Conservation (phyloP, 768 basidiomycete genomes). For the Crepidotus variabilis region DNA sequence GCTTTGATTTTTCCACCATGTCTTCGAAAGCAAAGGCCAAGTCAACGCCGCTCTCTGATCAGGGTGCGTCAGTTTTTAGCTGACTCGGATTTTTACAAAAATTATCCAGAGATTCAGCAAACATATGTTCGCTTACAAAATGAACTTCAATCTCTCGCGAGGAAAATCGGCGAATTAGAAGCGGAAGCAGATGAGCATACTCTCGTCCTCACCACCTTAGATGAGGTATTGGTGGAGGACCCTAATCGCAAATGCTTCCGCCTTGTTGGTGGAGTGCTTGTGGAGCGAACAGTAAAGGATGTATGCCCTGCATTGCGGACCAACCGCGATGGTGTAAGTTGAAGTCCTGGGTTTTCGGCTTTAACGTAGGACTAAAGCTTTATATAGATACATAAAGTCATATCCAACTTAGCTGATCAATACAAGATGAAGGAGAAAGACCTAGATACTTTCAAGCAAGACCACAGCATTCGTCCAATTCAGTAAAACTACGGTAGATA, state of each 20-base stretch:
- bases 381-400: conserved; percentile 75
- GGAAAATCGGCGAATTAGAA: conserved; percentile 95
- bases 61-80: conserved; percentile 49
- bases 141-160: conserved; percentile 87
- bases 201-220: conserved; percentile 82
- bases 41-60: conserved; percentile 54
- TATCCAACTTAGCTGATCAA: conserved; percentile 74
- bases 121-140: conserved; percentile 78
- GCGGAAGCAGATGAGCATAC: conserved; percentile 97
- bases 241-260: conserved; percentile 95
- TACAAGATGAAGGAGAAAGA: conserved; percentile 88
- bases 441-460: conserved; percentile 73
- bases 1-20: conserved; percentile 30
- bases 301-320: conserved; percentile 87
- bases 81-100: conserved; percentile 28
- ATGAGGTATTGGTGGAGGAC: conserved; percentile 76
- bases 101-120: conserved; percentile 79
- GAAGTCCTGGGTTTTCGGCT: background rate
- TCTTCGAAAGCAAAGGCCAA: conserved; percentile 62
- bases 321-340: conserved; percentile 81
- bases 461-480: conserved; percentile 71
- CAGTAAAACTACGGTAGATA: conserved; percentile 10
- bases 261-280: conserved; percentile 91
- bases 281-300: conserved; percentile 93
- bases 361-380: conserved; percentile 8